These are phyloP conservation scores for Gloeostereum incarnatum DNA, from an alignment of 768 basidiomycete species.

Conservation along the genomic window DNA sequence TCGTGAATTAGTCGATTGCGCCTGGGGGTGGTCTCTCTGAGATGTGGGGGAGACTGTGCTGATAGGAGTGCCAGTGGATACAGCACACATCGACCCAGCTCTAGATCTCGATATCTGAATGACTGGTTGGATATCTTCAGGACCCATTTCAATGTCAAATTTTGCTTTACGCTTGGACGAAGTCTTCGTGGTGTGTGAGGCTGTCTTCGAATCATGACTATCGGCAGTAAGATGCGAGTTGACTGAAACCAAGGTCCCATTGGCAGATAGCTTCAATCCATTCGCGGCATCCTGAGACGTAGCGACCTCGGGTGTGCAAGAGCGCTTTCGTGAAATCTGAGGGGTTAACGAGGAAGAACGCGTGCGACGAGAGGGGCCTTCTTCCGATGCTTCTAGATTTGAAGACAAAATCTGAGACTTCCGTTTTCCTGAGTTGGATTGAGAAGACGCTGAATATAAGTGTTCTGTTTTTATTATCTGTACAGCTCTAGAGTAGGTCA, in stretches of 20 bases:
- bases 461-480: constrained; percentile 6
- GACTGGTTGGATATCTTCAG: constrained; percentile 15
- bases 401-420: neutral
- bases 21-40: constrained; percentile 7
- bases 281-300: neutral
- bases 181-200: constrained; percentile 2
- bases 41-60: constrained; percentile 6
- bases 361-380: no score
- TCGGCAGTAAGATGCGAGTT: constrained; percentile 10
- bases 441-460: neutral
- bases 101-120: constrained; percentile 22
- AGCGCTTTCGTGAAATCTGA: constrained; percentile 7
- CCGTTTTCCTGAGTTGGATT: neutral
- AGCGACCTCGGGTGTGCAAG: constrained; percentile 7
- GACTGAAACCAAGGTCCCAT: constrained; percentile 8
- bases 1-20: constrained; percentile 10
- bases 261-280: neutral
- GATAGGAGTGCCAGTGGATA: constrained; percentile 12
- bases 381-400: no score
- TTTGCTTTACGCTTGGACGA: constrained; percentile 22
- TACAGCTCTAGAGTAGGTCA: constrained; percentile 11
- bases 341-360: constrained; percentile 3
- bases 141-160: constrained; percentile 27
- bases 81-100: constrained; percentile 16
- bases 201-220: neutral